Conservation (phyloP, 495 filamentous ascomycete genomes). For the Aspergillus ellipticus region DNA sequence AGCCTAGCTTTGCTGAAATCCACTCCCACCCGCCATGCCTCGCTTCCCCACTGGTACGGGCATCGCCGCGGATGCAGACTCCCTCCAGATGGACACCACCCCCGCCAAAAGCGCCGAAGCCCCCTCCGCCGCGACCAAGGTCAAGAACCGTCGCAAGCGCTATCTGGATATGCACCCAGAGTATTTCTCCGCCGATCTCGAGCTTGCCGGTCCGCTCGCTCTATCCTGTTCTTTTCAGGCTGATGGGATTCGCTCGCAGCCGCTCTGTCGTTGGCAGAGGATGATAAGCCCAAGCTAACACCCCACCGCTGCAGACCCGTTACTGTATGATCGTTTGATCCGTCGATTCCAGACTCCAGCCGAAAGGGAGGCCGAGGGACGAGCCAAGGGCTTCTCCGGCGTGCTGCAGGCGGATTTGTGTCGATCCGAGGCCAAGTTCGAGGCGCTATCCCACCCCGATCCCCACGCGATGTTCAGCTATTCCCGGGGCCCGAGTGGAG, state of each 20-base stretch:
- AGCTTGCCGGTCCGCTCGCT: conserved; percentile 59
- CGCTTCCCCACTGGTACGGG: conserved; percentile 35
- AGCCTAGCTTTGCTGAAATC: background rate
- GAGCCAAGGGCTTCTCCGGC: conserved; percentile 68
- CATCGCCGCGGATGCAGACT: conserved; percentile 12
- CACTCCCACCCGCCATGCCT: conserved; percentile 30
- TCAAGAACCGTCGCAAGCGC: conserved; percentile 62
- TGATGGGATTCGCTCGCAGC: conserved; percentile 5
- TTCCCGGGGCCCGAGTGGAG: conserved; percentile 46
- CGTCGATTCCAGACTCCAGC: conserved; percentile 70
- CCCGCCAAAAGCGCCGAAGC: background rate
- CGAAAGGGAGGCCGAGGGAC: conserved; percentile 70
- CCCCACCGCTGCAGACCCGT: conserved; percentile 53
- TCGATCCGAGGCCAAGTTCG: conserved; percentile 69
- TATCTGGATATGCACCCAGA: conserved; percentile 62
- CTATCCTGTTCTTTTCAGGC: conserved; percentile 23
- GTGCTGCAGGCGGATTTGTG: conserved; percentile 66
- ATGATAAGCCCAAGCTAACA: conserved; percentile 29
- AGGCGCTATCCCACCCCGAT: conserved; percentile 55
- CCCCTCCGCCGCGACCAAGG: conserved; percentile 18
- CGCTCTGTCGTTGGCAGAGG: background rate
- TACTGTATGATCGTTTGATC: conserved; percentile 76
- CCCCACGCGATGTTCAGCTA: conserved; percentile 48
- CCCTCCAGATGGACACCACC: conserved; percentile 1
- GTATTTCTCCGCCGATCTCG: conserved; percentile 60